Evolutionary conservation across 75 land plant species (phyloP), one percentile per base, ranked within the genome.

Genomic region (Ceratopteris richardii): DNA sequence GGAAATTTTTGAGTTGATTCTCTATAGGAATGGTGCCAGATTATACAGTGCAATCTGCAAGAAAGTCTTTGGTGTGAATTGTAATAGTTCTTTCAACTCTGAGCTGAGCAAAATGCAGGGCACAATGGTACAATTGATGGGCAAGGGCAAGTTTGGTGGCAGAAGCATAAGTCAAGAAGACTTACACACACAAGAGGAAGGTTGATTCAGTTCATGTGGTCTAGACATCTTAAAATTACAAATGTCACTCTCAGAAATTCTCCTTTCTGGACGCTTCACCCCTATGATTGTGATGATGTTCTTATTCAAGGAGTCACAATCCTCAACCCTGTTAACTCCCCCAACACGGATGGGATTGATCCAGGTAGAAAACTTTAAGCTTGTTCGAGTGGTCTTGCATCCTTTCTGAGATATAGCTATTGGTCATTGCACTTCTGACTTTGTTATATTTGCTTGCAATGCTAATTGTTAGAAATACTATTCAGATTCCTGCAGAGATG

Each of bases 261-360:
- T 55, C 97, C 97, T 39, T 92, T 92, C 53, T 92, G 97, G 97
- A 88, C 94, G 13, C 66, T 92, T 20, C 97, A 92, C 61, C 97
- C 97, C 19, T 92, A 82, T 67, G 97, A 92, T 61, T 92, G 97
- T 74, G 69, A 86, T 65, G 88, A 92, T 69, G 81, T 92, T 22
- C 74, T 80, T 9, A 56, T 92, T 48, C 70, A 66, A 25, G 71
- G 84, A 44, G 69, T 92, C 43, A 92, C 95, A 16, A 92, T 92
- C 16, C 42, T 92, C 58, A 89, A 95, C 26, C 97, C 97, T n/a
- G 28, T 79, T 29, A 66, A 72, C 70, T 88, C 97, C 57, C 97
- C 97, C 47, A 92, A 92, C 55, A 92, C 97, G 3, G 97, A 92
- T 72, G 97, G 97, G 56, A 88, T 92, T 48, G 97, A 92, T 79